Evolutionary conservation across 2,329 filamentous ascomycete species (phyloP).

Genomic region (Phoma herbarum): DNA sequence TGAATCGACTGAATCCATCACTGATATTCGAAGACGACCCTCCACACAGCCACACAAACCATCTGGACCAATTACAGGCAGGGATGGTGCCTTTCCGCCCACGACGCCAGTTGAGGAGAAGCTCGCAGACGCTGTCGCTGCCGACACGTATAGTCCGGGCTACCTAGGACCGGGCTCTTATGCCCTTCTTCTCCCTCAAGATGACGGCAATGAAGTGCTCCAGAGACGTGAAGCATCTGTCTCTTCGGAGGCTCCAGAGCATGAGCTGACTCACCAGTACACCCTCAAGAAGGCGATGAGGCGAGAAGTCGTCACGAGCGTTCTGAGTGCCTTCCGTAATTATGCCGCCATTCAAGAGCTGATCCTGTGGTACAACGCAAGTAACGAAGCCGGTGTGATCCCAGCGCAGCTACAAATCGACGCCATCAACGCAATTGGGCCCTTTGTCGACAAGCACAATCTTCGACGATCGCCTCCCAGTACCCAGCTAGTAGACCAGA

Average conservation of each 20-base stretch:
- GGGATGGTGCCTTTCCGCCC: slow-evolving; percentile 18
- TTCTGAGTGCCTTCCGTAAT: slow-evolving; percentile 40
- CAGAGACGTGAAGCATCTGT: slow-evolving; percentile 35
- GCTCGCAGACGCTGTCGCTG: slow-evolving; percentile 46
- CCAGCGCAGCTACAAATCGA: slow-evolving; percentile 49
- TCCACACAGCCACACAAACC: slow-evolving; percentile 20
- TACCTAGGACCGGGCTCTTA: slow-evolving; percentile 49
- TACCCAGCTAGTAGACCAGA: slow-evolving; percentile 34
- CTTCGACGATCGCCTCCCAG: slow-evolving; percentile 36
- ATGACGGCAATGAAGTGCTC: slow-evolving; percentile 32
- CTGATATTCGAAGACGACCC: slow-evolving; percentile 30
- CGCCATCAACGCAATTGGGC: slow-evolving; percentile 41
- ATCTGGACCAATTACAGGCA: slow-evolving; percentile 11
- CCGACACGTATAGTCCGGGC: slow-evolving; percentile 43
- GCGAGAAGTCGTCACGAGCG: slow-evolving; percentile 40
- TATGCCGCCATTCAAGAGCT: slow-evolving; percentile 38
- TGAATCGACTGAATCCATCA: neutral
- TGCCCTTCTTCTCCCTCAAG: slow-evolving; percentile 40
- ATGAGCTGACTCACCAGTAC: slow-evolving; percentile 42
- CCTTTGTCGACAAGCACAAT: slow-evolving; percentile 45
- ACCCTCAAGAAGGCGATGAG: slow-evolving; percentile 43
- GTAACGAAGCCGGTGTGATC: slow-evolving; percentile 47
- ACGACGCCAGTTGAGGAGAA: slow-evolving; percentile 29
- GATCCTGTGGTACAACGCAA: slow-evolving; percentile 34
- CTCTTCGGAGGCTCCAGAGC: slow-evolving; percentile 38